phyloP scores from a whole-genome alignment of 441 rosid species.

The Syzygium syzygioides region DNA sequence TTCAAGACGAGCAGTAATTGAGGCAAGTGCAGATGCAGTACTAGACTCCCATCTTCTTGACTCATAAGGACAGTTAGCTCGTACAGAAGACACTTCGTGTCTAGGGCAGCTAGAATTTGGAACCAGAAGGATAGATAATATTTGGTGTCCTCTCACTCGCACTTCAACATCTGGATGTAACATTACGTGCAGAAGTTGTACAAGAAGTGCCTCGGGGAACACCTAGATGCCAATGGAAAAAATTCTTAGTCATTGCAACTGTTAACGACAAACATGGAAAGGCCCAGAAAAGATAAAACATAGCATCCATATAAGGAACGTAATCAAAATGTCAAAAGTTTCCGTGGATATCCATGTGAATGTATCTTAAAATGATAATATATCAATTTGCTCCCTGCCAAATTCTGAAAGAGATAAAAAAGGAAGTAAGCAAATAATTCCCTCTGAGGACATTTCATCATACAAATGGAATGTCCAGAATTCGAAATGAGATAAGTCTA shows the following conservation, averaged over 20 bases:
- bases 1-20: conserved; percentile 72
- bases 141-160: conserved; percentile 87
- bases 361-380: background rate
- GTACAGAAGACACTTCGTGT: conserved; percentile 50
- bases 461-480: background rate
- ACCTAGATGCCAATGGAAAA: conserved; percentile 34
- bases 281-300: background rate
- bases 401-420: background rate
- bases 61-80: conserved; percentile 56
- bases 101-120: conserved; percentile 47
- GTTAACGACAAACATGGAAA: background rate
- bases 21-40: conserved; percentile 67
- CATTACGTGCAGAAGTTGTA: conserved; percentile 81
- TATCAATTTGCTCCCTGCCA: background rate
- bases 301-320: background rate
- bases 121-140: conserved; percentile 78
- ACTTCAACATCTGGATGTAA: conserved; percentile 82
- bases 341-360: background rate
- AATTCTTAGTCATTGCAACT: background rate
- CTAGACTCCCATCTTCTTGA: conserved; percentile 62
- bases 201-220: conserved; percentile 83
- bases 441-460: background rate
- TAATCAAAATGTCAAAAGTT: background rate
- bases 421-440: background rate
- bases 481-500: background rate